Evolutionary conservation across 345 rosid species (phyloP).

Genomic region (Pelargonium nanum): DNA sequence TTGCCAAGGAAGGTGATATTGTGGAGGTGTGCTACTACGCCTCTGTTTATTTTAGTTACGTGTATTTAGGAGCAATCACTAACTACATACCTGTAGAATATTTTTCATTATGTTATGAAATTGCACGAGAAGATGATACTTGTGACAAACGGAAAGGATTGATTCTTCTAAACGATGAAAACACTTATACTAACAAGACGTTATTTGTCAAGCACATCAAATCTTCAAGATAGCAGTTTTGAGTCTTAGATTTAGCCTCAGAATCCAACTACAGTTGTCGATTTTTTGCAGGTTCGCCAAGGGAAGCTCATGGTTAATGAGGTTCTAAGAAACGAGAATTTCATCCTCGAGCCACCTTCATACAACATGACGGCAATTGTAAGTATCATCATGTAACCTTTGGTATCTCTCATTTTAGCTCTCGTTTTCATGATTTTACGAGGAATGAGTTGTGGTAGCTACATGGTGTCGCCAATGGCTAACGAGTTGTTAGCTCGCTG

Average conservation of each 20-base stretch:
- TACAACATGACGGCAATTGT: conserved; percentile 71
- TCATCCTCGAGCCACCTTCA: conserved; percentile 57
- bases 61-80: too few species aligned
- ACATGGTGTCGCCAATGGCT: background rate
- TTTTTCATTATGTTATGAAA: background rate
- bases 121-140: background rate
- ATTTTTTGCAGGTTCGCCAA: conserved; percentile 38
- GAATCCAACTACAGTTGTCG: background rate
- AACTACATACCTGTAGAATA: background rate
- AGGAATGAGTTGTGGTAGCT: background rate
- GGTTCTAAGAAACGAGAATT: conserved; percentile 51
- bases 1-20: conserved; percentile 75
- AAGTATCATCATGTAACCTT: background rate
- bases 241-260: background rate
- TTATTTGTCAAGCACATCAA: background rate
- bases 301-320: conserved; percentile 76
- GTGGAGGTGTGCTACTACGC: conserved; percentile 50
- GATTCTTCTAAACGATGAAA: too few species aligned
- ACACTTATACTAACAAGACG: too few species aligned
- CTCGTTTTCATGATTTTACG: background rate
- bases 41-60: too few species aligned
- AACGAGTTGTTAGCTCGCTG: background rate
- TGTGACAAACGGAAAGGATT: background rate
- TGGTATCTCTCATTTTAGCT: background rate
- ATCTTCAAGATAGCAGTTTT: background rate